phyloP scores from a whole-genome alignment of 2,329 filamentous ascomycete genomes.

The Paradendryphiella salina region DNA sequence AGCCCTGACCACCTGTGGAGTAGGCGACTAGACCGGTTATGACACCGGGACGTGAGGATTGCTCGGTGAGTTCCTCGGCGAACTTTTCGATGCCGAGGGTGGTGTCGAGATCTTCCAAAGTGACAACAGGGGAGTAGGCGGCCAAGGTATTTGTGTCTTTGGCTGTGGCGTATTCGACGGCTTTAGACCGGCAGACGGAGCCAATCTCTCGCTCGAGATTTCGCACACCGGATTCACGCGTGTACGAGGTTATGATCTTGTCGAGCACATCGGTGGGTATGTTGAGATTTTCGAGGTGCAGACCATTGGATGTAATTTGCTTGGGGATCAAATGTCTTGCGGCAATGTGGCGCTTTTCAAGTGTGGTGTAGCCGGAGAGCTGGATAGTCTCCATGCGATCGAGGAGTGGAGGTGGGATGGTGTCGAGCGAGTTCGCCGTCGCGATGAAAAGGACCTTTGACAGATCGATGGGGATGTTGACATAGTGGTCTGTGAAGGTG shows the following conservation, averaged over 20 bases:
- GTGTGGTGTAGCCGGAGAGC: constrained; percentile 90
- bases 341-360: constrained; percentile 96
- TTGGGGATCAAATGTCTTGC: constrained; percentile 93
- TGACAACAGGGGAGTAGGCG: constrained; percentile 73
- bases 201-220: constrained; percentile 96
- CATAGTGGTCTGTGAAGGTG: constrained; percentile 92
- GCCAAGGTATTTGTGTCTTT: constrained; percentile 69
- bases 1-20: constrained; percentile 87
- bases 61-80: constrained; percentile 93
- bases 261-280: constrained; percentile 84
- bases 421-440: constrained; percentile 92
- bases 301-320: constrained; percentile 87
- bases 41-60: constrained; percentile 77
- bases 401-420: constrained; percentile 88
- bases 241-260: constrained; percentile 95
- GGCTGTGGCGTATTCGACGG: constrained; percentile 90
- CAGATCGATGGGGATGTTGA: constrained; percentile 92
- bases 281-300: constrained; percentile 72
- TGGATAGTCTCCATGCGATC: constrained; percentile 97
- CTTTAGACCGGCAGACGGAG: constrained; percentile 81
- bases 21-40: constrained; percentile 97
- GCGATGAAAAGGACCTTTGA: constrained; percentile 98
- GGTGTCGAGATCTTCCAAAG: constrained; percentile 78
- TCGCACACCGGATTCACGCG: constrained; percentile 91
- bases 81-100: constrained; percentile 93